Conservation (phyloP, 106 monocot genomes). For the Posidonia australis region DNA sequence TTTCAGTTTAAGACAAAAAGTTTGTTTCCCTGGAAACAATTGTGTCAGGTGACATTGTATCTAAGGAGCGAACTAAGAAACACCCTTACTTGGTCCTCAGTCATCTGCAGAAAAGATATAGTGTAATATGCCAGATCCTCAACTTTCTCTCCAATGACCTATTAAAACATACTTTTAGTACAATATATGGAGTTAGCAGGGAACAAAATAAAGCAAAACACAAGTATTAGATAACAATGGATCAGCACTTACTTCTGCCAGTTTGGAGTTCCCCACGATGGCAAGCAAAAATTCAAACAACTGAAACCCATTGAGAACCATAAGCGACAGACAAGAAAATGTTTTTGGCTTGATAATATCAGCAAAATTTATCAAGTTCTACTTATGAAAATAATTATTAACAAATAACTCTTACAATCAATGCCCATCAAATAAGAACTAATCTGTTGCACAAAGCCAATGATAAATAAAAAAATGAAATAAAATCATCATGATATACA, state of each 20-base stretch:
- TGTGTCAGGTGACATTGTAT: background rate
- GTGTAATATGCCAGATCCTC: constrained; percentile 71
- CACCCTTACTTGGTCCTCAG: constrained; percentile 79
- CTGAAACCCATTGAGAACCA: constrained; percentile 29
- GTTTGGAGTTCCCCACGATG: constrained; percentile 46
- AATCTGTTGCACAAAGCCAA: too few species aligned
- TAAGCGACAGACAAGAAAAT: background rate
- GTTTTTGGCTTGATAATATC: background rate
- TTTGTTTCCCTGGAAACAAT: too few species aligned
- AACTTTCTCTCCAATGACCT: constrained; percentile 51
- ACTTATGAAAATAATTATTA: background rate
- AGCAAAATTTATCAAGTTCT: background rate
- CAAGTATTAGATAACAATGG: background rate
- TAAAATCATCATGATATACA: too few species aligned
- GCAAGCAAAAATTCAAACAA: constrained; percentile 74
- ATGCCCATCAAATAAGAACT: too few species aligned
- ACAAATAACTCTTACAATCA: too few species aligned
- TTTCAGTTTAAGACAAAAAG: too few species aligned
- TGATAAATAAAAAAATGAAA: too few species aligned
- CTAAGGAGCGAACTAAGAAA: background rate
- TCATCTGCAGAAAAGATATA: constrained; percentile 75
- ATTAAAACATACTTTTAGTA: constrained; percentile 8
- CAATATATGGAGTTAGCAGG: background rate
- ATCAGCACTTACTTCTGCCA: constrained; percentile 43
- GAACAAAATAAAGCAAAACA: background rate